phyloP scores from a whole-genome alignment of 1,284 basidiomycete species.

The Amylostereum chailletii region DNA sequence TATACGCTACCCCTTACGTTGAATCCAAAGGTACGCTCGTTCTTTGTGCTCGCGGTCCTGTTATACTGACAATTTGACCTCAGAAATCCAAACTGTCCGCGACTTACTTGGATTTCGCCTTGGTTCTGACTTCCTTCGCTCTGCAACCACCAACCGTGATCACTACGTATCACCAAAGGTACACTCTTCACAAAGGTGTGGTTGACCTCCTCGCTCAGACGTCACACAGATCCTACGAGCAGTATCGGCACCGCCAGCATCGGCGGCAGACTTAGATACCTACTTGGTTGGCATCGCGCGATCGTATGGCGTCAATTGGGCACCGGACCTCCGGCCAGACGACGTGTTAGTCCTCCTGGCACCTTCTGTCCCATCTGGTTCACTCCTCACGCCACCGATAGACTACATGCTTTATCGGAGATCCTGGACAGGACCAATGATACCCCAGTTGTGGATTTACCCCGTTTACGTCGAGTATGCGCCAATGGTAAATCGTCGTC shows the following conservation, averaged over 20 bases:
- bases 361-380: slow-evolving; percentile 7
- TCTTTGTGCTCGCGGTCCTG: background rate
- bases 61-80: background rate
- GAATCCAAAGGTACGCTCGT: slow-evolving; percentile 45
- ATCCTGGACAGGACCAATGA: slow-evolving; percentile 40
- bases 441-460: slow-evolving; percentile 47
- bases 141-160: slow-evolving; percentile 42
- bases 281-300: slow-evolving; percentile 47
- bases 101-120: slow-evolving; percentile 46
- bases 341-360: slow-evolving; percentile 40
- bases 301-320: slow-evolving; percentile 50
- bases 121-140: slow-evolving; percentile 46
- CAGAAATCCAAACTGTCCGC: slow-evolving; percentile 51
- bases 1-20: slow-evolving; percentile 48
- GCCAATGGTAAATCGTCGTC: slow-evolving; percentile 36
- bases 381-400: slow-evolving; percentile 17
- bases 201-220: slow-evolving; percentile 2
- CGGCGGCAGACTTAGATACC: slow-evolving; percentile 44
- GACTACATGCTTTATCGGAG: slow-evolving; percentile 47
- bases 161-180: slow-evolving; percentile 48
- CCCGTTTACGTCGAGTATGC: slow-evolving; percentile 45
- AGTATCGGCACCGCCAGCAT: slow-evolving; percentile 41
- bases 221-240: slow-evolving; percentile 37
- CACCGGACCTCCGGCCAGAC: slow-evolving; percentile 47
- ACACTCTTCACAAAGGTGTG: background rate